Evolutionary conservation across 257 asterid genomes (phyloP), one percentile per base, ranked within the genome.

Genomic region (Ilex asprella): DNA sequence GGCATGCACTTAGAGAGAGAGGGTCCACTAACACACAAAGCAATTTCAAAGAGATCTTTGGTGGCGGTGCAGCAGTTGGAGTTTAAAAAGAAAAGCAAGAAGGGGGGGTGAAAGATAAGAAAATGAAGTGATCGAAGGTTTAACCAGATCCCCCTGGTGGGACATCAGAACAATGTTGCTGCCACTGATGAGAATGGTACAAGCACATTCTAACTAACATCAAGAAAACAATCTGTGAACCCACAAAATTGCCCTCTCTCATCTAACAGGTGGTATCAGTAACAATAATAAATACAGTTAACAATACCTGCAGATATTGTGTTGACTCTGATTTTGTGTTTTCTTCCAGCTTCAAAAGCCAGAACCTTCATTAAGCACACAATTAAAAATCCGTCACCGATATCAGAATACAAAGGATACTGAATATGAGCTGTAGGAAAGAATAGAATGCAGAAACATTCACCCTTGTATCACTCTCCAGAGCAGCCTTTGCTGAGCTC

Each of bases 271-370:
- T 46, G n/a, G 52, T 46, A 35, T 46, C 52, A 46, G 13, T 14
- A 46, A 5, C n/a, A 46, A 46, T 2, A 3, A 10, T 46, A 21
- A 1, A 21, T 21, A 21, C 27, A 2, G 52, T 10, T 46, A 10
- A 46, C 14, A 14, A 50, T 82, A 89, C 97, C 97, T 7, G 97
- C 97, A 77, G 97, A 89, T 79, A 89, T 84, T 15, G 95, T 86
- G 80, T 89, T 89, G 61, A 89, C 95, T 73, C 97, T 84, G 70
- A 89, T 75, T 77, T 81, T 86, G 65, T 84, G 81, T 67, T 89
- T 89, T 77, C 97, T 85, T 70, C 97, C 97, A 4, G 97, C 97
- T 79, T 89, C 97, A 56, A 89, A 89, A 60, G 97, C 95, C 39
- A 89, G 91, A 59, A 89, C 94, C 97, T 89, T 77, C 67, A 65